Evolutionary conservation across 2,329 filamentous ascomycete genomes (phyloP).

Genomic region (Claviceps arundinis): DNA sequence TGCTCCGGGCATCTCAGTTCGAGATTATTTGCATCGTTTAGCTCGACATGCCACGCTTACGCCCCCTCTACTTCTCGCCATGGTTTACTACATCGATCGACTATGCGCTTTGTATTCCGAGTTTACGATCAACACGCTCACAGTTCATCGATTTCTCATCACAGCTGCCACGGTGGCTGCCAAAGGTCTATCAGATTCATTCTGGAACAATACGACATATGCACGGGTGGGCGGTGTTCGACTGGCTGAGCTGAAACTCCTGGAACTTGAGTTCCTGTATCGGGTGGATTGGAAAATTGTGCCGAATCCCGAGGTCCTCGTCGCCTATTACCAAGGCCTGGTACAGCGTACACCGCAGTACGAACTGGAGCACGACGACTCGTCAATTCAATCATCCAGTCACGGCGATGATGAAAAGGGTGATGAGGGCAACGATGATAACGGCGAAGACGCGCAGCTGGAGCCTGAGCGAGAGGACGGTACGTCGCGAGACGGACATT

Average conservation of each 20-base stretch:
- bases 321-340: conserved; percentile 83
- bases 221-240: conserved; percentile 87
- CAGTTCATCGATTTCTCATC: conserved; percentile 93
- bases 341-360: conserved; percentile 54
- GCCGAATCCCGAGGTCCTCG: conserved; percentile 82
- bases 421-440: conserved; percentile 7
- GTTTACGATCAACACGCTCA: conserved; percentile 92
- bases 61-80: conserved; percentile 86
- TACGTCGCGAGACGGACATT: conserved; percentile 1
- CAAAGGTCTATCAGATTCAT: conserved; percentile 90
- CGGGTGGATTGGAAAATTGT: conserved; percentile 95
- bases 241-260: conserved; percentile 72
- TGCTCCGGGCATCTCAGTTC: conserved; percentile 81
- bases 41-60: conserved; percentile 89
- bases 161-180: conserved; percentile 90
- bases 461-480: conserved; percentile 10
- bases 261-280: conserved; percentile 89
- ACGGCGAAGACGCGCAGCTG: conserved; percentile 20
- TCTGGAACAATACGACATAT: conserved; percentile 97
- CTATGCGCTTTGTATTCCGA: conserved; percentile 84
- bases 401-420: conserved; percentile 5
- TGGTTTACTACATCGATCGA: conserved; percentile 98
- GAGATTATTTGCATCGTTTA: conserved; percentile 83
- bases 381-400: conserved; percentile 7
- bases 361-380: conserved; percentile 29